Conservation (phyloP, 2,329 filamentous ascomycete species). For the Aspergillus nomiae region DNA sequence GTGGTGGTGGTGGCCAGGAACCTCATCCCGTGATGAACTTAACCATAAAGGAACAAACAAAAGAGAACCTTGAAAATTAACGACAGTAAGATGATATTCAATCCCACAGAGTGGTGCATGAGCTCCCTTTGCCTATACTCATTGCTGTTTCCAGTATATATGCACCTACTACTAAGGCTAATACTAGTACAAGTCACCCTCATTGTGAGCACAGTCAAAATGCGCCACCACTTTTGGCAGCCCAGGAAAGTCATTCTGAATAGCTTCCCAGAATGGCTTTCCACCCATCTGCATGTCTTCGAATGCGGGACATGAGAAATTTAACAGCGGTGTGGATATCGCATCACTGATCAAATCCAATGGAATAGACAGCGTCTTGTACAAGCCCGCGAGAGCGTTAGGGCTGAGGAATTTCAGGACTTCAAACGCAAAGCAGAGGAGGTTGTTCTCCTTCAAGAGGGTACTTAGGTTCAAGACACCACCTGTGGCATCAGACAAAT, state of each 20-base stretch:
- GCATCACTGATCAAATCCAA: slow-evolving; percentile 32
- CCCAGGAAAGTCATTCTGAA: slow-evolving; percentile 31
- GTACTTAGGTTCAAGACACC: slow-evolving; percentile 40
- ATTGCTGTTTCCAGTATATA: not conserved
- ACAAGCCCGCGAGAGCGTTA: slow-evolving; percentile 32
- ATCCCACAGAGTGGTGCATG: not conserved
- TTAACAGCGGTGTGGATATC: slow-evolving; percentile 29
- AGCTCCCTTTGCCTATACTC: not conserved
- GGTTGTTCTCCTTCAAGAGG: slow-evolving; percentile 43
- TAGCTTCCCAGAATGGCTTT: slow-evolving; percentile 32
- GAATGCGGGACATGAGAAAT: slow-evolving; percentile 35
- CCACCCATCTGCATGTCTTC: slow-evolving; percentile 34
- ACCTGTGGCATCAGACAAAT: slow-evolving; percentile 46
- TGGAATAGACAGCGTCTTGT: slow-evolving; percentile 30
- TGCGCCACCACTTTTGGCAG: slow-evolving; percentile 25
- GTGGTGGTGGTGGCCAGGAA: slow-evolving; percentile 16
- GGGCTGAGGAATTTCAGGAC: slow-evolving; percentile 36
- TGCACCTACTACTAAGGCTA: not conserved
- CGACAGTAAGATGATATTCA: not conserved
- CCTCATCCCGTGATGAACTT: slow-evolving; percentile 1
- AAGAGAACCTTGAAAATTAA: not conserved
- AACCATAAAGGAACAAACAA: not conserved
- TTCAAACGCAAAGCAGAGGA: slow-evolving; percentile 43
- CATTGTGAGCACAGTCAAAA: not conserved
- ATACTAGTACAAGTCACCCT: too few species aligned